Conservation (phyloP, 2,329 filamentous ascomycete species). For the Chaetomium strumarium region DNA sequence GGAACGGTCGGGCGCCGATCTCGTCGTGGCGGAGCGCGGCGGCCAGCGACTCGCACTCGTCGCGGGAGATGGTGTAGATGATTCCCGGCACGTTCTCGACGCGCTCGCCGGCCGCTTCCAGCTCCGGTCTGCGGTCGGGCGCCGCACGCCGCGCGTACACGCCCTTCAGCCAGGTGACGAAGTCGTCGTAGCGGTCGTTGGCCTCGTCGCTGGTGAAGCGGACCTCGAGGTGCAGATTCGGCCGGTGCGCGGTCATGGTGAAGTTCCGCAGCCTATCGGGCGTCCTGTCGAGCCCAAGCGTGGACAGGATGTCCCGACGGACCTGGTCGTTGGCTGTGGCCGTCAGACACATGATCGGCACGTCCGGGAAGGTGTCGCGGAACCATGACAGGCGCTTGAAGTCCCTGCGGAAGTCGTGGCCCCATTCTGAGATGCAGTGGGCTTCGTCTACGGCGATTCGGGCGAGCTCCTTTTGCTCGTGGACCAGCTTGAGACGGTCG, state of each 20-base stretch:
- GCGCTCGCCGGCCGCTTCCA: constrained; percentile 48
- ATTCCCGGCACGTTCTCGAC: constrained; percentile 65
- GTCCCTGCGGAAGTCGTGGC: constrained; percentile 90
- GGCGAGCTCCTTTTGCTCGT: constrained; percentile 77
- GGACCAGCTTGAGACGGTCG: constrained; percentile 62
- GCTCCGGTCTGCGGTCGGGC: constrained; percentile 53
- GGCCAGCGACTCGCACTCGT: constrained; percentile 68
- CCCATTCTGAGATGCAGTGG: constrained; percentile 97
- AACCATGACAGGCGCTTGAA: constrained; percentile 88
- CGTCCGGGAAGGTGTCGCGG: constrained; percentile 70
- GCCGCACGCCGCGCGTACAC: constrained; percentile 64
- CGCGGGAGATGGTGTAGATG: constrained; percentile 70
- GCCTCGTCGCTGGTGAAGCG: constrained; percentile 73
- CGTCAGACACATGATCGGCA: constrained; percentile 88
- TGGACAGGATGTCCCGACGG: constrained; percentile 72
- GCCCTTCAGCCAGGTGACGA: constrained; percentile 68
- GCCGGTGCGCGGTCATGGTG: constrained; percentile 74
- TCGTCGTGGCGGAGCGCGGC: constrained; percentile 59
- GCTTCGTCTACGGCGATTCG: constrained; percentile 90
- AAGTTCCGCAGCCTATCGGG: constrained; percentile 63
- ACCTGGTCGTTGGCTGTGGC: constrained; percentile 82
- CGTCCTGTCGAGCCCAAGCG: constrained; percentile 59
- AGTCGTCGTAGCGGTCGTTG: constrained; percentile 65
- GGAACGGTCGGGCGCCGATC: constrained; percentile 68
- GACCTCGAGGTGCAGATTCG: constrained; percentile 87